Base-by-base conservation (phyloP, 164 flowering plant genomes). In the Stephania yunnanensis region DNA sequence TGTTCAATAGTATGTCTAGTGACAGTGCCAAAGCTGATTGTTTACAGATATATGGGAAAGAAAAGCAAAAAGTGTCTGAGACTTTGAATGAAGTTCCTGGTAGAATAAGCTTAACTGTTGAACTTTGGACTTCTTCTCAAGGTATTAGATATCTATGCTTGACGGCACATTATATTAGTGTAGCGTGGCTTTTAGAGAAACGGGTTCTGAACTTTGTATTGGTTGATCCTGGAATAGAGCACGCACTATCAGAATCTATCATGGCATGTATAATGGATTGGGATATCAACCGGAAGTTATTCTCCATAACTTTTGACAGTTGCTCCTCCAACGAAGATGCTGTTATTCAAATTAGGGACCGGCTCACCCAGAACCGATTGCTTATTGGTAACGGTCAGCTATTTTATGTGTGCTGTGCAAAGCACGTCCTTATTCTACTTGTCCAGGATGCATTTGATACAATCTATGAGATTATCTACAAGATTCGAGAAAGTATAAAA, bases 81-180 rank as follows among this genome's bases (percentile, higher is more conserved):
- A 71, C 79, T 61, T 68, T 94, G 73, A 83, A 75, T 55, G 85
- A 78, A 73, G 78, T 89, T 50, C 85, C 84, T 66, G 89, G 97
- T 11, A 85, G 91, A 80, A 83, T 90, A 75, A 88, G 84, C 74
- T 76, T 94, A 22, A 84, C 85, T 72, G 86, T 86, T 77, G 94
- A 88, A 76, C 48, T 75, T 76, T 94, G 95, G 93, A 81, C 80
- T 73, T 89, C 93, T 8, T 75, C 78, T 42, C 90, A 86, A 75
- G 86, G 83, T 74, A 71, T 76, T 31, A 80, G 74, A 55, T 88
- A 85, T 74, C 58, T 89, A 76, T 85, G 89, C 76, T 72, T 92
- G 78, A 85, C 88, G 1, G 92, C 89, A n/a, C 89, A 91, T 69
- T 94, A 80, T 71, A 83, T 94, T 70, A 93, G 90, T 77, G 86